A percentile compares a stretch with the other conserved stretches of the same genome.
phyloP scores from a whole-genome alignment of 352 stramenopile genomes.

The Elongisporangium prolatum region DNA sequence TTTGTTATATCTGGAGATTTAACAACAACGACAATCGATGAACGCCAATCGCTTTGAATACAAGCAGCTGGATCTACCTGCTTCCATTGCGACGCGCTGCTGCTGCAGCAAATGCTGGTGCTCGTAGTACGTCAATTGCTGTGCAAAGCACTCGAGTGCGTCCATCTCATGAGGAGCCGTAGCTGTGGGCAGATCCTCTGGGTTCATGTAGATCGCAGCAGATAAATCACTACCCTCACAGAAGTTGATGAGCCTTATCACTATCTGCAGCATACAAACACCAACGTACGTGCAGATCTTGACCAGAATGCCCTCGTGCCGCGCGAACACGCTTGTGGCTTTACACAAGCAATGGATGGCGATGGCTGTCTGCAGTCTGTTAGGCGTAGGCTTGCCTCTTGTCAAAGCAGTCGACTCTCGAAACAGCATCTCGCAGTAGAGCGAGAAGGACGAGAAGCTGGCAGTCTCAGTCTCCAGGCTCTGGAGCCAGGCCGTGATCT shows the following conservation, averaged over 20 bases:
- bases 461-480: constrained; percentile 35
- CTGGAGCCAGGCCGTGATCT: constrained; percentile 61
- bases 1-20: constrained; percentile 26
- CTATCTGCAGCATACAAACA: background rate
- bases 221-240: constrained; percentile 35
- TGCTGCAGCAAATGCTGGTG: constrained; percentile 31
- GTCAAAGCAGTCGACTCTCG: constrained; percentile 51
- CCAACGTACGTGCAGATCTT: constrained; percentile 45
- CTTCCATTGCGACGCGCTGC: constrained; percentile 16
- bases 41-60: background rate
- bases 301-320: constrained; percentile 49
- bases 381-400: constrained; percentile 57
- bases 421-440: constrained; percentile 77
- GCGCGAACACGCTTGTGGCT: constrained; percentile 49
- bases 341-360: constrained; percentile 74
- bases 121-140: constrained; percentile 66
- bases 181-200: constrained; percentile 17
- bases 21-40: background rate
- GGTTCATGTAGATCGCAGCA: constrained; percentile 53
- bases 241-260: background rate
- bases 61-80: constrained; percentile 8
- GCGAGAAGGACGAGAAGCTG: constrained; percentile 57
- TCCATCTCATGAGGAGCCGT: constrained; percentile 33
- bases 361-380: constrained; percentile 64
- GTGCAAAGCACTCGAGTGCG: constrained; percentile 50